These are phyloP conservation scores for Butyriboletus appendiculatus DNA, from an alignment of 1,284 basidiomycete species.

Conservation along the genomic window DNA sequence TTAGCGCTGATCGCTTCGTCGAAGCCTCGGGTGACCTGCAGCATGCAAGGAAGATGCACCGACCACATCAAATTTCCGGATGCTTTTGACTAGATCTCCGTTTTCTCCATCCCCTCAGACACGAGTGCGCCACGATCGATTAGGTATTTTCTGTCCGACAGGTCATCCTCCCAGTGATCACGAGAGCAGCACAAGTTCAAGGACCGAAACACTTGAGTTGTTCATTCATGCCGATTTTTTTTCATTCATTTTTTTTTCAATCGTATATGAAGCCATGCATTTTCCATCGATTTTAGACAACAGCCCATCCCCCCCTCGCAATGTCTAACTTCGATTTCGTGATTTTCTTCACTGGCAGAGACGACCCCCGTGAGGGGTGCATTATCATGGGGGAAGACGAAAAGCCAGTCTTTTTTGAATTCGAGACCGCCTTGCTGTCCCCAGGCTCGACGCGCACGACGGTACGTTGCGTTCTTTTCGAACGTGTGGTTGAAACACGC, in stretches of 20 bases:
- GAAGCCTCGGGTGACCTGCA: conserved; percentile 10
- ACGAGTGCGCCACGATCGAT: conserved; percentile 46
- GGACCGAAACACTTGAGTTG: conserved; percentile 7
- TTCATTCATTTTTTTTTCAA: neutral
- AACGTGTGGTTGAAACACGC: neutral
- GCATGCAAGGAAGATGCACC: conserved; percentile 11
- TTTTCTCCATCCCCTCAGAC: conserved; percentile 17
- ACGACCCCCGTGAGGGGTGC: conserved; percentile 63
- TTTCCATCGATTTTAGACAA: conserved; percentile 3
- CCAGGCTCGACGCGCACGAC: conserved; percentile 46
- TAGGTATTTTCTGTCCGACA: conserved; percentile 42
- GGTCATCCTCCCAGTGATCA: conserved; percentile 45
- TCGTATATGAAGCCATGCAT: conserved; percentile 34
- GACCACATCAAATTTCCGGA: conserved; percentile 14
- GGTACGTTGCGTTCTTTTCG: conserved; percentile 38
- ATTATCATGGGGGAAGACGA: conserved; percentile 66
- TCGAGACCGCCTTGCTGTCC: conserved; percentile 50
- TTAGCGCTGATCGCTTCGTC: conserved; percentile 25
- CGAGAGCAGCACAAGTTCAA: conserved; percentile 36
- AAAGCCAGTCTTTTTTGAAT: conserved; percentile 61
- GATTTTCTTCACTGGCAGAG: conserved; percentile 68
- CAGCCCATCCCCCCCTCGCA: conserved; percentile 1
- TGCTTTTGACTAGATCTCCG: conserved; percentile 21
- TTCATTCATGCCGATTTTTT: conserved; percentile 4
- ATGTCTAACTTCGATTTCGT: conserved; percentile 46